These are phyloP conservation scores for Cladosporium sp. DNA, from an alignment of 2,329 filamentous ascomycete species.

Conservation along the genomic window DNA sequence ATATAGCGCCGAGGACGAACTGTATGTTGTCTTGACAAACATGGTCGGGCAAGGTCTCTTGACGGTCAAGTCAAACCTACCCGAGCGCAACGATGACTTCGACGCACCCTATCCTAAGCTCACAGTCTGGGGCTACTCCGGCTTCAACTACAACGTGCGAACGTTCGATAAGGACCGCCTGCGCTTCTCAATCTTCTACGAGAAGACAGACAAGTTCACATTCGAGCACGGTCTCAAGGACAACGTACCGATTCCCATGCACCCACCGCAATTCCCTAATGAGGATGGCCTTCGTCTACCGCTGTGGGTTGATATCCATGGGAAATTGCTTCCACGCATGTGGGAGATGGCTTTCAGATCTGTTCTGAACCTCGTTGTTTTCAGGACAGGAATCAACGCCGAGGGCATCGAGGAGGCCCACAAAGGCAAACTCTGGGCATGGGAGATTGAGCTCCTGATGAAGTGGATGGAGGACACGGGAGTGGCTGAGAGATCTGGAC, in stretches of 20 bases:
- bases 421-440: slow-evolving; percentile 55
- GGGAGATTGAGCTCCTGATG: slow-evolving; percentile 56
- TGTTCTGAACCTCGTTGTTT: slow-evolving; percentile 59
- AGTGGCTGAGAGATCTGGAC: slow-evolving; percentile 42
- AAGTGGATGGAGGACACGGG: slow-evolving; percentile 56
- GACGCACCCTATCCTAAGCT: slow-evolving; percentile 37
- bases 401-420: slow-evolving; percentile 52
- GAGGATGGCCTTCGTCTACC: slow-evolving; percentile 46
- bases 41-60: slow-evolving; percentile 58
- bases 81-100: slow-evolving; percentile 54
- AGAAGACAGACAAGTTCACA: slow-evolving; percentile 55
- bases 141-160: slow-evolving; percentile 66
- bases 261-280: slow-evolving; percentile 13
- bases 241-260: slow-evolving; percentile 30
- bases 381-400: slow-evolving; percentile 54
- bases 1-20: slow-evolving; percentile 58
- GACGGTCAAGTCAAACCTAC: slow-evolving; percentile 48
- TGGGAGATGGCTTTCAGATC: slow-evolving; percentile 63
- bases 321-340: slow-evolving; percentile 50
- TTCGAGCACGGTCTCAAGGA: slow-evolving; percentile 50
- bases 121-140: slow-evolving; percentile 63
- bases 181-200: slow-evolving; percentile 57
- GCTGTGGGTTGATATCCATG: slow-evolving; percentile 68
- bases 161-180: slow-evolving; percentile 62
- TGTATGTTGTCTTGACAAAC: slow-evolving; percentile 60